These are phyloP conservation scores for Aureobasidium sp. DNA, from an alignment of 2,329 filamentous ascomycete species.

Conservation along the genomic window DNA sequence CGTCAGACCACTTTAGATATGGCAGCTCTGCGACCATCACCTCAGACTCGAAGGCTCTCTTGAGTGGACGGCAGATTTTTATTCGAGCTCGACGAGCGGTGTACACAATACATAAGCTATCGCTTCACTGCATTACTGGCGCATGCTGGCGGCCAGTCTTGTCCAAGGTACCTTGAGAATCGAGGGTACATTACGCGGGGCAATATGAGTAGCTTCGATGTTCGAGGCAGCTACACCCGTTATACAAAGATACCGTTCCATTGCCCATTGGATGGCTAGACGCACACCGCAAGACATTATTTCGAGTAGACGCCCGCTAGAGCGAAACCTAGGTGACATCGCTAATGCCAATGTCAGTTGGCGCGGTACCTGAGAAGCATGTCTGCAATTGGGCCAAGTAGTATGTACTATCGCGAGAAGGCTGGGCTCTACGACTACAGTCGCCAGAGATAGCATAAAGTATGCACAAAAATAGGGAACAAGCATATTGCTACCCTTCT, in stretches of 20 bases:
- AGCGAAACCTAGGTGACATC: not conserved
- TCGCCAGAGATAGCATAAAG: conserved; percentile 6
- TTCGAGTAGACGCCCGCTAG: not conserved
- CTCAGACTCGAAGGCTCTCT: not conserved
- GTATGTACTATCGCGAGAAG: not conserved
- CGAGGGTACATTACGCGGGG: not conserved
- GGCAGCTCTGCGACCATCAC: not conserved
- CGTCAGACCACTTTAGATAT: not conserved
- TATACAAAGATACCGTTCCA: not conserved
- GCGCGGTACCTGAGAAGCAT: conserved; percentile 2
- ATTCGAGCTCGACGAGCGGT: conserved; percentile 12
- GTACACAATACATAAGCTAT: conserved; percentile 7
- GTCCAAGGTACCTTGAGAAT: not conserved
- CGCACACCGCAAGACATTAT: not conserved
- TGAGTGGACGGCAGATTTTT: not conserved
- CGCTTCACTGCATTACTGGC: conserved; percentile 7
- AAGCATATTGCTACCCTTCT: conserved; percentile 12
- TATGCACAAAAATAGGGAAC: not conserved
- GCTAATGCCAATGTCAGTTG: not conserved
- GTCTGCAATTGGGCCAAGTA: not conserved
- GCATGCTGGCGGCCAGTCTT: not conserved
- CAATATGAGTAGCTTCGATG: conserved; percentile 1
- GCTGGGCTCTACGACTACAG: not conserved
- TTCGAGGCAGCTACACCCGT: conserved; percentile 6
- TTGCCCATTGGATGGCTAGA: conserved; percentile 2